These are phyloP conservation scores for Annulohypoxylon nitens DNA, from an alignment of 495 filamentous ascomycete species.

Conservation along the genomic window DNA sequence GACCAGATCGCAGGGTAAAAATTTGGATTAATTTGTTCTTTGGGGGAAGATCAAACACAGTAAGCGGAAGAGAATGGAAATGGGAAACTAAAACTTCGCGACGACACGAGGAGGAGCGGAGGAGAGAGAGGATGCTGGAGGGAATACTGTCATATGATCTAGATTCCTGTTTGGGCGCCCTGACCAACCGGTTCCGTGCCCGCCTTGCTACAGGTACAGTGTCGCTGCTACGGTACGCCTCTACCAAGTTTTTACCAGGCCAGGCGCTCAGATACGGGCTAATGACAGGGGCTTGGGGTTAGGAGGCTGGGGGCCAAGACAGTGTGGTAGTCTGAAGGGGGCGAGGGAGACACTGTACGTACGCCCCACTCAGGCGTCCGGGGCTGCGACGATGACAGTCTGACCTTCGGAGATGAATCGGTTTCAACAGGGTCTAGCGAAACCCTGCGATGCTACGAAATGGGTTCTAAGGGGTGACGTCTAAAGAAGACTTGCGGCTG, in stretches of 20 bases:
- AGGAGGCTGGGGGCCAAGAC: slow-evolving; percentile 5
- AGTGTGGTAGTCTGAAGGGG: background rate
- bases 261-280: slow-evolving; percentile 17
- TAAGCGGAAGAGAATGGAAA: slow-evolving; percentile 12
- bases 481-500: background rate
- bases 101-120: slow-evolving; percentile 24
- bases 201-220: slow-evolving; percentile 30
- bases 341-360: slow-evolving; percentile 18
- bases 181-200: background rate
- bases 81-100: slow-evolving; percentile 25
- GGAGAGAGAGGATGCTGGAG: background rate
- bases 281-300: slow-evolving; percentile 13
- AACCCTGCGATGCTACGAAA: slow-evolving; percentile 19
- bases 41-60: background rate
- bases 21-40: slow-evolving; percentile 13
- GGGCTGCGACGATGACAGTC: slow-evolving; percentile 30
- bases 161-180: slow-evolving; percentile 10
- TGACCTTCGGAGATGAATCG: slow-evolving; percentile 36
- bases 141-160: slow-evolving; percentile 35
- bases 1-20: slow-evolving; percentile 35
- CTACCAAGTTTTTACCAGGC: background rate
- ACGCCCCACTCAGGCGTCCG: slow-evolving; percentile 7
- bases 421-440: slow-evolving; percentile 37
- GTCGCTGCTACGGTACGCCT: slow-evolving; percentile 17
- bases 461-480: background rate